Conservation (phyloP, 1,139 yeast genomes). For the Saccharomyces hybrid region DNA sequence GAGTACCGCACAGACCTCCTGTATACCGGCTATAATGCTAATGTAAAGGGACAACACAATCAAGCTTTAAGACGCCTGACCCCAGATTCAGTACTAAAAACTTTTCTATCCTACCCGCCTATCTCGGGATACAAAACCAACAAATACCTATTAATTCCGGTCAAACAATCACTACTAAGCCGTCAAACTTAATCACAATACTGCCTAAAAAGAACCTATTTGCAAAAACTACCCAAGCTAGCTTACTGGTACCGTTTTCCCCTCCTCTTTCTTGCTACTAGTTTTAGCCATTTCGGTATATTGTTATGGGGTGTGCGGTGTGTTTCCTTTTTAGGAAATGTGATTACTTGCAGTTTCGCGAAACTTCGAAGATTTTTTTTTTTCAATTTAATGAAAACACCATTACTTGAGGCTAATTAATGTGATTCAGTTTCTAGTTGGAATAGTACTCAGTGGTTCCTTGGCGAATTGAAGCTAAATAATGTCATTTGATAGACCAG, state of each 20-base stretch:
- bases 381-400: background rate
- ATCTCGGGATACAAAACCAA: background rate
- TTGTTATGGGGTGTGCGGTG: background rate
- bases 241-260: background rate
- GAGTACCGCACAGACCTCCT: background rate
- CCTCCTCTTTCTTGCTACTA: background rate
- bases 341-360: conserved; percentile 1
- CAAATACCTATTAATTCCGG: background rate
- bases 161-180: background rate
- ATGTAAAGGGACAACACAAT: background rate
- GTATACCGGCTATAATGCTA: background rate
- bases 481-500: conserved; percentile 69
- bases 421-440: background rate
- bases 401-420: background rate
- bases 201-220: background rate
- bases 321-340: background rate
- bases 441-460: background rate
- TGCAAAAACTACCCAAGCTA: background rate
- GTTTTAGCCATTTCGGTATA: background rate
- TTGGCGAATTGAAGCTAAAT: background rate
- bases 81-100: background rate
- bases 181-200: background rate
- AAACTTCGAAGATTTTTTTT: background rate
- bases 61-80: background rate
- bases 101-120: background rate